Conservation (phyloP, 148 eudicot species). For the Rhododendron kiyosumense region DNA sequence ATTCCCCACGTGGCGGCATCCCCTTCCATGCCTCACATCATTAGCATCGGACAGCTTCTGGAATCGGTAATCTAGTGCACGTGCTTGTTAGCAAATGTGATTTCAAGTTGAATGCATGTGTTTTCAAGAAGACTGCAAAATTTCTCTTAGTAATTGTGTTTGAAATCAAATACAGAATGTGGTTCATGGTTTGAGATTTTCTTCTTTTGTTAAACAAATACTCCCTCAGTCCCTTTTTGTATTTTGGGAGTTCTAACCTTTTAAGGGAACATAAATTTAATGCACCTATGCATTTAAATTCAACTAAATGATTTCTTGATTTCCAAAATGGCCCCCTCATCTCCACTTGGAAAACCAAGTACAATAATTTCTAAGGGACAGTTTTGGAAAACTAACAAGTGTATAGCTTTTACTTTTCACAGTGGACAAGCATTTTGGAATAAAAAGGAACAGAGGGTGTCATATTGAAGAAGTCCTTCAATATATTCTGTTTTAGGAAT, state of each 20-base stretch:
- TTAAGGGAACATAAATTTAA: not conserved
- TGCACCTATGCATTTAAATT: not conserved
- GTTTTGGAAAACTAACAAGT: not conserved
- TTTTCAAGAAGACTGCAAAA: not conserved
- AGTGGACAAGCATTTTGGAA: not conserved
- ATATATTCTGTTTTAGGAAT: too few relatives aligned
- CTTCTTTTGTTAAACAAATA: not conserved
- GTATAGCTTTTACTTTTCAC: not conserved
- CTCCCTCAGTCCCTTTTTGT: not conserved
- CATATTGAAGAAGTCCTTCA: not conserved
- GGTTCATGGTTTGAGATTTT: not conserved
- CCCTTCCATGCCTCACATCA: constrained; percentile 52
- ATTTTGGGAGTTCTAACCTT: not conserved
- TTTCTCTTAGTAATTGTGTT: not conserved
- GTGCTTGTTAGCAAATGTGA: not conserved
- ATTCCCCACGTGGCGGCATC: constrained; percentile 40
- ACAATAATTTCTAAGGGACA: not conserved
- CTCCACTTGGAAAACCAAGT: not conserved
- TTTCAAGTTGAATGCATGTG: not conserved
- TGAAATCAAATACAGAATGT: too few relatives aligned
- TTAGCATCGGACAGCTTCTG: constrained; percentile 88
- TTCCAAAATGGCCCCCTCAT: not conserved
- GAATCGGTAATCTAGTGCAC: constrained; percentile 56
- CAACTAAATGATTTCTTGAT: not conserved
- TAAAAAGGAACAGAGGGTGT: not conserved